Evolutionary conservation across 768 basidiomycete species (phyloP).

Genomic region (Tubosaeta brunneosetosa): DNA sequence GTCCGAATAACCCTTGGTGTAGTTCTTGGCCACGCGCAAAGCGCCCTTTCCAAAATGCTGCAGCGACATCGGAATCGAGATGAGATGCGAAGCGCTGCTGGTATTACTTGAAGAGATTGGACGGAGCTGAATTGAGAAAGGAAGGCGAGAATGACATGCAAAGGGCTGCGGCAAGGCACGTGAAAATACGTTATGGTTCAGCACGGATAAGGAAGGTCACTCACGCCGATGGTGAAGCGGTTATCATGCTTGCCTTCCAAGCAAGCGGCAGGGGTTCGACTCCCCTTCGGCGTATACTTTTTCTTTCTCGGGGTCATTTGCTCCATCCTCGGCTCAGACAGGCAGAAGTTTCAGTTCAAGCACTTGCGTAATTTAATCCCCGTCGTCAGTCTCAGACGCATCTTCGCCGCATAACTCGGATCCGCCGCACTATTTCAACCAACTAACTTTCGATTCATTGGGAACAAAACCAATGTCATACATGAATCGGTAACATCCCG

Average conservation of each 20-base stretch:
- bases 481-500: neutral
- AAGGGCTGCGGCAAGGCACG: constrained; percentile 6
- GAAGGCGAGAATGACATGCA: neutral
- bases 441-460: no score
- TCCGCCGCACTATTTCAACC: neutral
- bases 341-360: no score
- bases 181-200: neutral
- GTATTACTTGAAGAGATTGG: neutral
- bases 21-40: constrained; percentile 88
- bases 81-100: neutral
- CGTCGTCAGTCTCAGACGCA: neutral
- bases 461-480: neutral
- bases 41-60: constrained; percentile 83
- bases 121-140: constrained; percentile 10
- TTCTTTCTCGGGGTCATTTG: neutral
- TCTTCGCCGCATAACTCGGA: neutral
- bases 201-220: neutral
- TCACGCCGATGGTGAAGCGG: constrained; percentile 77
- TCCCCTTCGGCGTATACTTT: constrained; percentile 51
- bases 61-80: constrained; percentile 39
- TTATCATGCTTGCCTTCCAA: constrained; percentile 93
- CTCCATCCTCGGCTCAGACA: no score
- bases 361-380: neutral
- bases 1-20: constrained; percentile 94
- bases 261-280: constrained; percentile 74